A percentile compares a stretch with the other conserved stretches of the same genome.
Evolutionary conservation across 2,329 filamentous ascomycete genomes (phyloP).

Genomic region (Fusarium agapanthi): DNA sequence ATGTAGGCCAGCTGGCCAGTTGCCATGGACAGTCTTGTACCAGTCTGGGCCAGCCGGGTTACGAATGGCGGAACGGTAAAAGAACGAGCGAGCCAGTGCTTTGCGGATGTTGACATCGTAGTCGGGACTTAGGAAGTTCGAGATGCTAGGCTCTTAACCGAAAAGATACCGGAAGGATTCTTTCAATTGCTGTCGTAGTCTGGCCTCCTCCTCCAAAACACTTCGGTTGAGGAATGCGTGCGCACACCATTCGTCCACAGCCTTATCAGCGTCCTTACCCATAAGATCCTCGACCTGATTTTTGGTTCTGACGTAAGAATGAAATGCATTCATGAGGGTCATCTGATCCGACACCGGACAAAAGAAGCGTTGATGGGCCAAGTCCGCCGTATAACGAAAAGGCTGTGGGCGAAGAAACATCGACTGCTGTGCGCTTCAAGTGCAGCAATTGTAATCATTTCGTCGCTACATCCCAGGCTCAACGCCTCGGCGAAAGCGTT

Average conservation of each 20-base stretch:
- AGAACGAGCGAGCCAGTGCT: background rate
- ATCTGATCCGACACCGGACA: background rate
- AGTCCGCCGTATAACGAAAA: background rate
- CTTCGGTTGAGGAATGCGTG: background rate
- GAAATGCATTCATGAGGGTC: background rate
- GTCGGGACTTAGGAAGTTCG: background rate
- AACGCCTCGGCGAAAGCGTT: background rate
- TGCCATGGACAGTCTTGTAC: background rate
- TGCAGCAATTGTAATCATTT: background rate
- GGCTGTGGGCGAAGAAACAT: background rate
- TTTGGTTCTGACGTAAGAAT: background rate
- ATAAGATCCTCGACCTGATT: background rate
- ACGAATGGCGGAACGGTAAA: background rate
- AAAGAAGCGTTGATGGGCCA: background rate
- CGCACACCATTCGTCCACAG: background rate
- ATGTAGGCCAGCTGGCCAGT: background rate
- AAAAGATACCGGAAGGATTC: background rate
- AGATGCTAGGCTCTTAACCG: background rate
- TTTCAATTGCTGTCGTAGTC: background rate
- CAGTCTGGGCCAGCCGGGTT: background rate
- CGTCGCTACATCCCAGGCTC: background rate
- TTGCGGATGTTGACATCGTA: background rate
- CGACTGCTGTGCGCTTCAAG: background rate
- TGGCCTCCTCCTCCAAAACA: background rate
- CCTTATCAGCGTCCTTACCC: background rate